Evolutionary conservation across 495 filamentous ascomycete genomes (phyloP).

Genomic region (Penicillium herquei): DNA sequence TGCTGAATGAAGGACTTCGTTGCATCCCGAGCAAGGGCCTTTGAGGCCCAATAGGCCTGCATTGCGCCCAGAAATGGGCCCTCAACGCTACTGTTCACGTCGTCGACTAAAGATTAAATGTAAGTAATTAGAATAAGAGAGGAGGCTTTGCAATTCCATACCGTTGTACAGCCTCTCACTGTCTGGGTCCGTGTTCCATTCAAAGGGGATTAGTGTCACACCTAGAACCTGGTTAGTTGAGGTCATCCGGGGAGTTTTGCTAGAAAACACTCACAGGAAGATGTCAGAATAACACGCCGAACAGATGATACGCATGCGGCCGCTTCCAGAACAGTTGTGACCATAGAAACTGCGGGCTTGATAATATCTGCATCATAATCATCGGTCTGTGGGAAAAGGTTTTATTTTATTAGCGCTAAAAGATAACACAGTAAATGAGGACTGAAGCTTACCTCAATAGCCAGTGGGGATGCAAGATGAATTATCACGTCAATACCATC

Average conservation of each 20-base stretch:
- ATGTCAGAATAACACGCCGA: conserved; percentile 47
- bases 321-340: conserved; percentile 41
- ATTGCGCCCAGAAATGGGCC: conserved; percentile 14
- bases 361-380: conserved; percentile 25
- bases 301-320: conserved; percentile 32
- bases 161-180: conserved; percentile 16
- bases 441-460: conserved; percentile 6
- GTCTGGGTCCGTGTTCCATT: conserved; percentile 23
- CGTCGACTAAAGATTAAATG: conserved; percentile 5
- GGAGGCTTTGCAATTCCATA: neutral
- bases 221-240: neutral
- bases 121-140: neutral
- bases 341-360: conserved; percentile 37
- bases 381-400: conserved; percentile 9
- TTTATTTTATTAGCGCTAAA: too few relatives aligned
- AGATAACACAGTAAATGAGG: neutral
- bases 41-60: conserved; percentile 30
- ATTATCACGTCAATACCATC: conserved; percentile 27
- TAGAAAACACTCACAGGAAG: conserved; percentile 32
- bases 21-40: conserved; percentile 28
- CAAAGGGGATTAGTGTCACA: conserved; percentile 23
- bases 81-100: conserved; percentile 11
- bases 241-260: too few relatives aligned
- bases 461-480: conserved; percentile 34
- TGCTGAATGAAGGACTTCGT: conserved; percentile 20